These are phyloP conservation scores for Sugiyamaella novakii DNA, from an alignment of 1,139 yeast genomes.

Conservation along the genomic window DNA sequence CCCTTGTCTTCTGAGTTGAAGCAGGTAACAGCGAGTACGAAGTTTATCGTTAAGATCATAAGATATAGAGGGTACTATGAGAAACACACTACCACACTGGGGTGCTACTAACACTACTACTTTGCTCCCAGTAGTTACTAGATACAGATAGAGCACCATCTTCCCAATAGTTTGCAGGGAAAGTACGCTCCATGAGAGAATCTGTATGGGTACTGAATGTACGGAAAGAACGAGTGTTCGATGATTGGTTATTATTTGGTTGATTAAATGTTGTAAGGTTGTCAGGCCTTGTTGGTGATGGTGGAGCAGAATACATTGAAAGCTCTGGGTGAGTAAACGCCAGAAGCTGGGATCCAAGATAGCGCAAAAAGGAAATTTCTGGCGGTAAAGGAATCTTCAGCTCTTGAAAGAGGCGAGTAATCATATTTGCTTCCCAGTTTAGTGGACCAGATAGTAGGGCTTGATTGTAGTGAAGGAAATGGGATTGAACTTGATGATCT, in stretches of 20 bases:
- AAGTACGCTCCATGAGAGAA: conserved; percentile 14
- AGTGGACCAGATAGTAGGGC: conserved; percentile 33
- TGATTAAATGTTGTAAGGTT: too few species aligned
- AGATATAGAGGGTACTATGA: too few species aligned
- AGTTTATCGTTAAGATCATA: neutral
- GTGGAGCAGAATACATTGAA: neutral
- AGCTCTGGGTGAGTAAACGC: conserved; percentile 22
- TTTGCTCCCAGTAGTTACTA: conserved; percentile 26
- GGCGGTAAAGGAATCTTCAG: conserved; percentile 29
- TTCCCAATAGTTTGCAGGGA: conserved; percentile 27
- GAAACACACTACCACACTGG: conserved; percentile 29
- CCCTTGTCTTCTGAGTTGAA: too few species aligned
- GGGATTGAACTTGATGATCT: too few species aligned
- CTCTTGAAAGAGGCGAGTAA: conserved; percentile 26
- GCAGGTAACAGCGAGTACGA: too few species aligned
- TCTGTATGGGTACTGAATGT: conserved; percentile 16
- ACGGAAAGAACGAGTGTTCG: conserved; percentile 20
- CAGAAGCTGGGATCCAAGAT: conserved; percentile 24
- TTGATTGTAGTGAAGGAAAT: conserved; percentile 27
- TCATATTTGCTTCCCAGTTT: conserved; percentile 35
- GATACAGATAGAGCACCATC: conserved; percentile 24
- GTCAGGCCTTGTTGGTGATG: too few species aligned
- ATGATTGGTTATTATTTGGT: too few species aligned
- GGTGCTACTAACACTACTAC: conserved; percentile 26
- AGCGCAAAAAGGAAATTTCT: conserved; percentile 24